Evolutionary conservation across 2,329 filamentous ascomycete species (phyloP).

Genomic region (Fusarium acutatum): DNA sequence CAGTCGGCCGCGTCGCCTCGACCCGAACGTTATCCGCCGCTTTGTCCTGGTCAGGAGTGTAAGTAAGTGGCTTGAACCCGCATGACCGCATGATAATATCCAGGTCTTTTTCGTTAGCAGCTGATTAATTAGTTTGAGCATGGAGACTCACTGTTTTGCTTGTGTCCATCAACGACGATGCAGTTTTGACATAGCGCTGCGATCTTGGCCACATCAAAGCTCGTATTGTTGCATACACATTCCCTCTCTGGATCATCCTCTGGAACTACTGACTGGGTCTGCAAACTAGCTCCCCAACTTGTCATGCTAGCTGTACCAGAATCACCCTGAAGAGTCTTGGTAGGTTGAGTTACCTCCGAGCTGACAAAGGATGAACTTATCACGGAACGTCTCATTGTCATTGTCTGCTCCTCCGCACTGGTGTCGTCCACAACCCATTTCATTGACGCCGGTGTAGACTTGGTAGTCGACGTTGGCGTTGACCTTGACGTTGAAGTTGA

Average conservation of each 20-base stretch:
- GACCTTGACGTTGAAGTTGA: constrained; percentile 10
- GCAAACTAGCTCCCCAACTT: constrained; percentile 12
- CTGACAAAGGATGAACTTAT: constrained; percentile 7
- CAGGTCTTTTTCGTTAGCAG: constrained; percentile 43
- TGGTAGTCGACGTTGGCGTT: background rate
- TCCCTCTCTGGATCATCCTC: constrained; percentile 43
- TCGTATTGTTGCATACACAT: constrained; percentile 51
- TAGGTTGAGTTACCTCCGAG: constrained; percentile 5
- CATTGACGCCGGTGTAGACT: background rate
- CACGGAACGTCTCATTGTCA: background rate
- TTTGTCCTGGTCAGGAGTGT: constrained; percentile 44
- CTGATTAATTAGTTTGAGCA: background rate
- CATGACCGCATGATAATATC: constrained; percentile 48
- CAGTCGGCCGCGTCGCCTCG: constrained; percentile 43
- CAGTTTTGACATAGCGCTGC: constrained; percentile 52
- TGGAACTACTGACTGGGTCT: constrained; percentile 24
- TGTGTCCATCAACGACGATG: constrained; percentile 44
- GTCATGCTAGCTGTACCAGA: constrained; percentile 1
- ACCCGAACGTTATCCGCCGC: constrained; percentile 47
- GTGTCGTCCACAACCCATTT: constrained; percentile 8
- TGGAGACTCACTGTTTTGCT: constrained; percentile 44
- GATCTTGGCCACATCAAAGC: constrained; percentile 51
- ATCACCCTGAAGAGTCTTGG: background rate
- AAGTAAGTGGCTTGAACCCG: constrained; percentile 44
- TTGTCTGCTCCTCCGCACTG: constrained; percentile 1